phyloP scores from a whole-genome alignment of 1,284 basidiomycete genomes.

The Ceratobasidium sp. region DNA sequence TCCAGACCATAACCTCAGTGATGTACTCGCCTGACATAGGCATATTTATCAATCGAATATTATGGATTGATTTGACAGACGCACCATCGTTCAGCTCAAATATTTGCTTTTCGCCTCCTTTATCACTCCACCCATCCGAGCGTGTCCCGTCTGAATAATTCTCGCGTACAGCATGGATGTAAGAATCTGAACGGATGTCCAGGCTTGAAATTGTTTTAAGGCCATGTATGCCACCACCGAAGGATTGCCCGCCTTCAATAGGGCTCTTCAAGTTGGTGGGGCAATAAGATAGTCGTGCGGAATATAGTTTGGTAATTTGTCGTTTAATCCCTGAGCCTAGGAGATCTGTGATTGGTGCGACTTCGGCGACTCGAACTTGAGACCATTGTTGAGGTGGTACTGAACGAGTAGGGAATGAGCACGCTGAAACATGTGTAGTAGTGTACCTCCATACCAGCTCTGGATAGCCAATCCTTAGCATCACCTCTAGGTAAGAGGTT shows the following conservation, averaged over 20 bases:
- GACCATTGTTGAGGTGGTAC: constrained; percentile 5
- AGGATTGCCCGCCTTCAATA: neutral
- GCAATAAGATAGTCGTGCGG: neutral
- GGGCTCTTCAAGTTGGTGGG: neutral
- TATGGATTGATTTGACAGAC: neutral
- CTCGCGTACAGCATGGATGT: neutral
- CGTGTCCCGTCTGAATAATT: neutral
- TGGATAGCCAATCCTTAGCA: neutral
- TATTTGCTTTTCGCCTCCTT: constrained; percentile 1
- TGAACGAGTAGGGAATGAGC: neutral
- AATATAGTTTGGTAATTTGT: neutral
- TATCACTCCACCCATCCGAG: neutral
- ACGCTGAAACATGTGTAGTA: neutral
- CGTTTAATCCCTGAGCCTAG: neutral
- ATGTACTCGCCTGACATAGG: neutral
- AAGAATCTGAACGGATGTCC: neutral
- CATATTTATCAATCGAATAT: neutral
- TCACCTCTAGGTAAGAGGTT: neutral
- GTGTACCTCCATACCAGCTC: constrained; percentile 8
- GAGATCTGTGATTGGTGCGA: neutral
- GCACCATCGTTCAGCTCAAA: constrained; percentile 12
- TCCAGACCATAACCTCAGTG: neutral
- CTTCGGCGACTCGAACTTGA: neutral
- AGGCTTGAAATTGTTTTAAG: constrained; percentile 19
- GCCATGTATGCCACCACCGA: constrained; percentile 12